A percentile compares a stretch with the other conserved stretches of the same genome.
Evolutionary conservation across 1,139 yeast genomes (phyloP).

Genomic region (Blastobotrys capitulatus): DNA sequence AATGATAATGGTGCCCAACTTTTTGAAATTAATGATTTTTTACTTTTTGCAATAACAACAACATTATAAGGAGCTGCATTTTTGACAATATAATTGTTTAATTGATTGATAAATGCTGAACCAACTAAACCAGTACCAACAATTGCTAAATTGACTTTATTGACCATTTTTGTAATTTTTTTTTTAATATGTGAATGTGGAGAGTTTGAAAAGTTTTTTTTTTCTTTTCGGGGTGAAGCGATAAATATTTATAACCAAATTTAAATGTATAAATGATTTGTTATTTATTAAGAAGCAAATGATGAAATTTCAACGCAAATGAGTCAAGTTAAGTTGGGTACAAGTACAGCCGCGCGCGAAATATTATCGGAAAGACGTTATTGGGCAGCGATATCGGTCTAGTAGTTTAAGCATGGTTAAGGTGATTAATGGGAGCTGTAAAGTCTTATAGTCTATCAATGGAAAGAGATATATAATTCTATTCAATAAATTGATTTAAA

Average conservation of each 20-base stretch:
- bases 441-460: too few species aligned
- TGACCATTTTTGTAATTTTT: neutral
- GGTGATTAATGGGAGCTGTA: too few species aligned
- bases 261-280: neutral
- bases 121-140: constrained; percentile 97
- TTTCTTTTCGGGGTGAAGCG: neutral
- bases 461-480: too few species aligned
- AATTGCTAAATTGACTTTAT: constrained; percentile 64
- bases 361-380: too few species aligned
- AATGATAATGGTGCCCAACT: constrained; percentile 71
- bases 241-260: too few species aligned
- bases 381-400: too few species aligned
- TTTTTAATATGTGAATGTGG: neutral
- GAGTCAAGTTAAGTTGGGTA: too few species aligned
- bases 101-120: constrained; percentile 76
- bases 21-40: constrained; percentile 58
- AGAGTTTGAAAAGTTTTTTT: neutral
- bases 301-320: neutral
- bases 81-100: constrained; percentile 42
- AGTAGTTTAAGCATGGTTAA: too few species aligned
- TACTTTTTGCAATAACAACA: constrained; percentile 70
- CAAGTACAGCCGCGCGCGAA: too few species aligned
- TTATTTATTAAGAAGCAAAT: neutral
- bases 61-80: constrained; percentile 53
- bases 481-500: too few species aligned